phyloP scores from a whole-genome alignment of 768 basidiomycete species.

The Suillus americanus region DNA sequence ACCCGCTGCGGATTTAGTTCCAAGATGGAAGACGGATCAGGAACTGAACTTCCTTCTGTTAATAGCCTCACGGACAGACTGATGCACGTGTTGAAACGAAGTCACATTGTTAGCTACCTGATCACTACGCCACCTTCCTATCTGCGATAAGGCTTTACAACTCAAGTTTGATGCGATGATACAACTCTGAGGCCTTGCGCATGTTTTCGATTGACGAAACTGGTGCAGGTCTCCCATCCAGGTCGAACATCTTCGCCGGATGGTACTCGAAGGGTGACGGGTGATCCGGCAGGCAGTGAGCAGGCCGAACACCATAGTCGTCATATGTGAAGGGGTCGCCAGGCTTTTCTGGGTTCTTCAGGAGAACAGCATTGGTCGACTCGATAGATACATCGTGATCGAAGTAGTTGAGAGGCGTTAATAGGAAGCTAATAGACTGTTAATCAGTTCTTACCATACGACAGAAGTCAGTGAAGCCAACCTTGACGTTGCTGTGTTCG shows the following conservation, averaged over 20 bases:
- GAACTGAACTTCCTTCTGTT: background rate
- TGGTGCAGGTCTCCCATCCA: constrained; percentile 31
- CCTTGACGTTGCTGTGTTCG: constrained; percentile 56
- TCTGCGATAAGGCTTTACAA: constrained; percentile 12
- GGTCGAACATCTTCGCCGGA: constrained; percentile 33
- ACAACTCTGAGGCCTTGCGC: constrained; percentile 39
- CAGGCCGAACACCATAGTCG: constrained; percentile 51
- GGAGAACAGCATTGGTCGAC: constrained; percentile 49
- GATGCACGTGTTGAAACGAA: background rate
- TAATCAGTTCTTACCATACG: background rate
- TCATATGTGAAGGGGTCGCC: constrained; percentile 44
- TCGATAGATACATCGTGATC: constrained; percentile 64
- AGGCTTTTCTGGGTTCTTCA: constrained; percentile 37
- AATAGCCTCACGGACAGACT: background rate
- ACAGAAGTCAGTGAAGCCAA: constrained; percentile 19
- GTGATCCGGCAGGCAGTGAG: constrained; percentile 37
- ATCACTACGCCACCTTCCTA: background rate
- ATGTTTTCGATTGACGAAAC: constrained; percentile 36
- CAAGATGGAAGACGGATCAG: background rate
- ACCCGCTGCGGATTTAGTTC: background rate
- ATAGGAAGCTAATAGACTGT: constrained; percentile 42
- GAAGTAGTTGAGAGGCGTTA: constrained; percentile 66
- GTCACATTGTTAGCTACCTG: background rate
- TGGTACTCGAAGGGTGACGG: constrained; percentile 41
- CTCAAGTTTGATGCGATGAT: constrained; percentile 38